Conservation (phyloP, 371 early-diverging fungal species). For the Haplosporangium sp. region DNA sequence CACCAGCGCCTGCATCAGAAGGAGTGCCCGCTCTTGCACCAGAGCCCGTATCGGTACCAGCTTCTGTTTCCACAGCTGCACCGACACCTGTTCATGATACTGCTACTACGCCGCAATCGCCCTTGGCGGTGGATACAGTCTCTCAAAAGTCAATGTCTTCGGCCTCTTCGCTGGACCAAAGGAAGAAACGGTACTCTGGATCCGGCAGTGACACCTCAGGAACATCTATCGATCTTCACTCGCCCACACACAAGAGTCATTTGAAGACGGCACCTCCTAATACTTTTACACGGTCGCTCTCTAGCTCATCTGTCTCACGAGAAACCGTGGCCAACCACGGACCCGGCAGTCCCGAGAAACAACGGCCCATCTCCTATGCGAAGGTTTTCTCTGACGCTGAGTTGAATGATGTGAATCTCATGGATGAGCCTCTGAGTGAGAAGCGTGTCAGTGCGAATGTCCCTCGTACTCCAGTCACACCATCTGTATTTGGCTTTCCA, state of each 20-base stretch:
- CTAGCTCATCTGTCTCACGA: slow-evolving; percentile 16
- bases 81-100: slow-evolving; percentile 11
- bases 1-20: neutral
- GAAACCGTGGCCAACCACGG: slow-evolving; percentile 15
- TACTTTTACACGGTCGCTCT: slow-evolving; percentile 26
- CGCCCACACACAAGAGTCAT: slow-evolving; percentile 26
- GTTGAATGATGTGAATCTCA: slow-evolving; percentile 44
- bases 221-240: slow-evolving; percentile 48
- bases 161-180: slow-evolving; percentile 29
- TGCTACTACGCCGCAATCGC: neutral
- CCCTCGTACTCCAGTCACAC: slow-evolving; percentile 37
- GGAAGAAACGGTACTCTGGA: slow-evolving; percentile 37
- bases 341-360: slow-evolving; percentile 25
- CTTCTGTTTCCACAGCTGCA: neutral
- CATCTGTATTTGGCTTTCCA: slow-evolving; percentile 31
- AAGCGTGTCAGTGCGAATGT: slow-evolving; percentile 31
- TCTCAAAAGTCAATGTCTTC: slow-evolving; percentile 47
- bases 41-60: neutral
- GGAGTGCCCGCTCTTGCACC: neutral
- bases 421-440: slow-evolving; percentile 31
- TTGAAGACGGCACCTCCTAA: slow-evolving; percentile 15
- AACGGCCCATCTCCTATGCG: slow-evolving; percentile 46
- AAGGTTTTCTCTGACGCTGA: slow-evolving; percentile 52
- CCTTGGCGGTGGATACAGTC: slow-evolving; percentile 32
- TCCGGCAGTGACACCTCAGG: slow-evolving; percentile 49